A percentile compares a stretch with the other conserved stretches of the same genome.
These are phyloP conservation scores for Zizania palustris DNA, from an alignment of 202 grass and related monocot species.

Conservation along the genomic window DNA sequence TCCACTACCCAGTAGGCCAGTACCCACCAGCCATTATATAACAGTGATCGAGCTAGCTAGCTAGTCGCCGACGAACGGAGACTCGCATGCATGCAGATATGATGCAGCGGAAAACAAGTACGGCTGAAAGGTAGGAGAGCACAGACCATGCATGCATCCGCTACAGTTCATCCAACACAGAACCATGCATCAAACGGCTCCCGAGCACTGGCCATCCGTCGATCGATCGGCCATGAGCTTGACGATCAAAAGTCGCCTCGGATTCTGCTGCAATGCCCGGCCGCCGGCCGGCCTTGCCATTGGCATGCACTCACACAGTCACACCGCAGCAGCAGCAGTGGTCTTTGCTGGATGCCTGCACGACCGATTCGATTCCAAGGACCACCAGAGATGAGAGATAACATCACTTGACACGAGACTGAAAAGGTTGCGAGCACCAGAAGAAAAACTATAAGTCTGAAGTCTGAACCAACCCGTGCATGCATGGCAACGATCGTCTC, in stretches of 20 bases:
- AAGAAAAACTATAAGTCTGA: not conserved
- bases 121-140: too few relatives aligned
- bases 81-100: too few relatives aligned
- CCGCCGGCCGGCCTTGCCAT: not conserved
- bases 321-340: too few relatives aligned
- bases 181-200: too few relatives aligned
- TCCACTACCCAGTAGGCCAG: too few relatives aligned
- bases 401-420: not conserved
- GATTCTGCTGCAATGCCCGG: not conserved
- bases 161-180: too few relatives aligned
- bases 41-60: too few relatives aligned
- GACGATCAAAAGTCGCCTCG: not conserved
- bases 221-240: not conserved
- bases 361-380: conserved; percentile 27
- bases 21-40: too few relatives aligned
- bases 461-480: not conserved
- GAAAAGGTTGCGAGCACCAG: not conserved
- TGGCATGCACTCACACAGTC: not conserved
- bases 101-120: too few relatives aligned
- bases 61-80: too few relatives aligned
- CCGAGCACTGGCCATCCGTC: too few relatives aligned
- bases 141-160: too few relatives aligned
- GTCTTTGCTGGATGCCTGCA: not conserved
- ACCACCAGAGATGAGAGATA: not conserved
- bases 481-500: not conserved